Conservation (phyloP, 208 protist genomes). For the Trypanosoma lewisi region DNA sequence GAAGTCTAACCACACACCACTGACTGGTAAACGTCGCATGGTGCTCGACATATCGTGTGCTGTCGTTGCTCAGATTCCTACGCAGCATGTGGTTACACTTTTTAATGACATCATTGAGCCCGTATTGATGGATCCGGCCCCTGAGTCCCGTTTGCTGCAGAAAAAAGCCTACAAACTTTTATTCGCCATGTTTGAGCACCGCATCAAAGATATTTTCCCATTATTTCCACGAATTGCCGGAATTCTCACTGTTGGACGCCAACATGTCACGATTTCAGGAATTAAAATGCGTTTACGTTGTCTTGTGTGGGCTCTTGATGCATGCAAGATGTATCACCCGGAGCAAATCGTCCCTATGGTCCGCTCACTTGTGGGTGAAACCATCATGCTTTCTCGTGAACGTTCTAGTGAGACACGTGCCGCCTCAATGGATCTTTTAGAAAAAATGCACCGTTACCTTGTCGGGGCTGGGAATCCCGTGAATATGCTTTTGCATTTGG, state of each 20-base stretch:
- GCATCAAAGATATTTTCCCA: slow-evolving; percentile 72
- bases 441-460: slow-evolving; percentile 87
- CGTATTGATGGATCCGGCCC: slow-evolving; percentile 70
- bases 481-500: slow-evolving; percentile 70
- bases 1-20: slow-evolving; percentile 42
- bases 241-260: slow-evolving; percentile 67
- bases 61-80: slow-evolving; percentile 63
- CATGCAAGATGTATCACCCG: slow-evolving; percentile 86
- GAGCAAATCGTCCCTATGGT: slow-evolving; percentile 59
- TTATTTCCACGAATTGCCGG: slow-evolving; percentile 68
- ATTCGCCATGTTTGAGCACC: slow-evolving; percentile 80
- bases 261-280: slow-evolving; percentile 80
- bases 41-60: slow-evolving; percentile 85
- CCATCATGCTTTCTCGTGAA: slow-evolving; percentile 78
- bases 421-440: slow-evolving; percentile 82
- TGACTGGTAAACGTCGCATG: slow-evolving; percentile 76
- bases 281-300: slow-evolving; percentile 88
- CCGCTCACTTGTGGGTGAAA: slow-evolving; percentile 56
- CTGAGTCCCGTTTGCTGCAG: slow-evolving; percentile 77
- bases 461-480: slow-evolving; percentile 51
- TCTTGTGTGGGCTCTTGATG: slow-evolving; percentile 82
- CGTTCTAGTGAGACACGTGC: slow-evolving; percentile 73
- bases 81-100: slow-evolving; percentile 55
- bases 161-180: slow-evolving; percentile 92
- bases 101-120: slow-evolving; percentile 83